Evolutionary conservation across 441 rosid genomes (phyloP).

Genomic region (Iberis amara): DNA sequence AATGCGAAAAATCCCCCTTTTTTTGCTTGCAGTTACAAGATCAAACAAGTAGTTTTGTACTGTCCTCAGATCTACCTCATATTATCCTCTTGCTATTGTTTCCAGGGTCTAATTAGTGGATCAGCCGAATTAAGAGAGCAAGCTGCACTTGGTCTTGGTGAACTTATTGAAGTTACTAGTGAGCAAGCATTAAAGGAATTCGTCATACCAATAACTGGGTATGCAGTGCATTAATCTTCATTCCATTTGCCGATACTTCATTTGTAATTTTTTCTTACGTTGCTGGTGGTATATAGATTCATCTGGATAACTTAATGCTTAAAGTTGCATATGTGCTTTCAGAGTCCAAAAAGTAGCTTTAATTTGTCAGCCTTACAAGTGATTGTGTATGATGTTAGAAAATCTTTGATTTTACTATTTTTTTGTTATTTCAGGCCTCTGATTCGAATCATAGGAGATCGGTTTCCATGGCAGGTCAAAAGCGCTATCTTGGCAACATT

Average conservation of each 20-base stretch:
- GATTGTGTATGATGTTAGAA: not conserved
- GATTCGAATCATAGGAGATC: constrained; percentile 90
- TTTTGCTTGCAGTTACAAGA: not conserved
- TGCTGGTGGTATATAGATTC: constrained; percentile 6
- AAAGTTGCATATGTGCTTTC: constrained; percentile 3
- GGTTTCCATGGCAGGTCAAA: constrained; percentile 99
- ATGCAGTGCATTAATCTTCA: constrained; percentile 28
- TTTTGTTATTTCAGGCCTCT: constrained; percentile 71
- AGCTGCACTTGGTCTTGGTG: constrained; percentile 99
- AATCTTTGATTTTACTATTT: not conserved
- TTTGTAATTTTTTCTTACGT: constrained; percentile 10
- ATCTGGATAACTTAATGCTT: constrained; percentile 9
- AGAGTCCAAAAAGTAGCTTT: not conserved
- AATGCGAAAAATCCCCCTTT: not conserved
- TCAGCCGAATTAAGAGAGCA: constrained; percentile 95
- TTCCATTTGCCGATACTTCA: constrained; percentile 12
- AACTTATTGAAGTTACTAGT: constrained; percentile 95
- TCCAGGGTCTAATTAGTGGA: constrained; percentile 84
- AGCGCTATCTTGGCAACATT: constrained; percentile 91
- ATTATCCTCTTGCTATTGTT: constrained; percentile 2
- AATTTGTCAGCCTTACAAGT: not conserved
- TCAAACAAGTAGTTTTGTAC: not conserved
- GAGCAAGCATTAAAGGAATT: constrained; percentile 88
- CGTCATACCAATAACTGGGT: constrained; percentile 98
- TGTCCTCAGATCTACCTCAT: too few species aligned